A percentile compares a stretch with the other conserved stretches of the same genome.
These are phyloP conservation scores for Ophiosphaerella narmari DNA, from an alignment of 2,329 filamentous ascomycete species.

Conservation along the genomic window DNA sequence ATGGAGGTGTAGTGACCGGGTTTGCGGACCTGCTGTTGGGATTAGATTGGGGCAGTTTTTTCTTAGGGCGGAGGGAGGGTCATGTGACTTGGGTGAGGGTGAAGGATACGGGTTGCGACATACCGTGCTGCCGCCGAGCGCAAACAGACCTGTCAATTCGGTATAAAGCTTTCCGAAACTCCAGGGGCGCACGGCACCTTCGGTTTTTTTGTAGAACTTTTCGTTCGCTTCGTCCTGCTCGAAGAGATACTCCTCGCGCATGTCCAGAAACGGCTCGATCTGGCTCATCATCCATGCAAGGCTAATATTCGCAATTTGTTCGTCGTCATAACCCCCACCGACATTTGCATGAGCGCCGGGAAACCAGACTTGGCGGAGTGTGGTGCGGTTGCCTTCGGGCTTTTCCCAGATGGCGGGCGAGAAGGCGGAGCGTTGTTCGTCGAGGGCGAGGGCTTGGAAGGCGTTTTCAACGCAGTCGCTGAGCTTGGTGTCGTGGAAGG, in stretches of 20 bases:
- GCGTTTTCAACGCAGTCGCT: slow-evolving; percentile 55
- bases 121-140: slow-evolving; percentile 50
- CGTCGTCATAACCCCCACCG: slow-evolving; percentile 54
- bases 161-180: slow-evolving; percentile 53
- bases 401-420: slow-evolving; percentile 59
- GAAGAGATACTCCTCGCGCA: slow-evolving; percentile 53
- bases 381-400: slow-evolving; percentile 50
- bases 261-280: slow-evolving; percentile 53
- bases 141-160: slow-evolving; percentile 53
- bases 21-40: slow-evolving; percentile 41
- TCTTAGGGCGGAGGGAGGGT: no score
- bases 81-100: no score
- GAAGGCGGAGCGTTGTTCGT: slow-evolving; percentile 58
- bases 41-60: no score
- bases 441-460: slow-evolving; percentile 61
- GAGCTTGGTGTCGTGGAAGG: slow-evolving; percentile 55
- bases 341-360: slow-evolving; percentile 59
- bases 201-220: slow-evolving; percentile 49
- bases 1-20: slow-evolving; percentile 55
- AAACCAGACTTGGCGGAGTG: slow-evolving; percentile 60
- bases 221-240: slow-evolving; percentile 54
- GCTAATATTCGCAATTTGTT: slow-evolving; percentile 56
- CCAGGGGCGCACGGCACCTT: slow-evolving; percentile 53
- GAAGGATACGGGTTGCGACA: slow-evolving; percentile 4
- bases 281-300: slow-evolving; percentile 64